Base-by-base conservation (phyloP, 2,329 filamentous ascomycete species). In the Aspergillus ibericus region DNA sequence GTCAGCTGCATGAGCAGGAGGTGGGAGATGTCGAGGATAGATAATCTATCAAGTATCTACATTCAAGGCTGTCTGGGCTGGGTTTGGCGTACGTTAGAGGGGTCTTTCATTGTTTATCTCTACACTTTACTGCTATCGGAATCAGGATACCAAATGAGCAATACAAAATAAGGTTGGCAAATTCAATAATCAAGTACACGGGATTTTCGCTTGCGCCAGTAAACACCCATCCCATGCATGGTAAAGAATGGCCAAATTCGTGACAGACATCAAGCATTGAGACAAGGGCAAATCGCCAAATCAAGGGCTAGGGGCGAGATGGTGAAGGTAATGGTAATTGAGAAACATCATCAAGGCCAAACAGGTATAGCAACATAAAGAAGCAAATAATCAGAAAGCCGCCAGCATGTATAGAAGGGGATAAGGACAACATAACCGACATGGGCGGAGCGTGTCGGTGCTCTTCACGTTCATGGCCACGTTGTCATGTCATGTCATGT, bases 171-270 rank as follows among this genome's bases (percentile, higher is more conserved):
- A 48, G 42, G 7, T 18, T 56, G 52, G 47, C 46, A 62, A 48
- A 48, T 55, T 62, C 52, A 61, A 47, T 44, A 58, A 56, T 60
- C 55, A 60, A 59, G 52, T 61, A 66, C 64, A 68, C 62, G 59
- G 63, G 59, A 54, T 56, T 57, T 51, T 65, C 65, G 63, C 63
- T 66, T 67, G 71, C 70, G 70, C 70, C 71, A 68, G 65, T 70
- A 59, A 74, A 75, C 72, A 71, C 72, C 73, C 66, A 64, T 69
- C 66, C 72, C 70, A 75, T 75, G 73, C 72, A 75, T 73, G 70
- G 66, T 66, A 67, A 63, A 65, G 59, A 67, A 63, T 63, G 61
- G 66, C 62, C 64, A 63, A 57, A 56, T 63, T 72, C 70, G 69
- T 73, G 61, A 68, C 64, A 66, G 65, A 69, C 66, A 70, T 68